Conservation (phyloP, 306 rosid genomes). For the Amphicarpaea edgeworthii region DNA sequence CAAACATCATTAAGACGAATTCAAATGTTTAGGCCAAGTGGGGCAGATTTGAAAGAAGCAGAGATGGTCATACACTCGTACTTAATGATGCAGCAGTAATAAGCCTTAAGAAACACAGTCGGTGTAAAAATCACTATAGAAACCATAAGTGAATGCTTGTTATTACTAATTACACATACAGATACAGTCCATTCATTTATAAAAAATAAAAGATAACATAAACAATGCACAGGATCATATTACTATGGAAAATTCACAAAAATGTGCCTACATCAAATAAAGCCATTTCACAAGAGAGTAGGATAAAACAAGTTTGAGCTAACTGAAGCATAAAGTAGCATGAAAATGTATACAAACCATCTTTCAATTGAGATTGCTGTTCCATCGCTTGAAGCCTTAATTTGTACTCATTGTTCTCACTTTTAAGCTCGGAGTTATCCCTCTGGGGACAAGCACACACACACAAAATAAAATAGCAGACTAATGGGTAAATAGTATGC, state of each 20-base stretch:
- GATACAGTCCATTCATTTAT: not conserved
- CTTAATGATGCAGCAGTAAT: not conserved
- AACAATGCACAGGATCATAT: conserved; percentile 4
- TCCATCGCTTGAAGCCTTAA: conserved; percentile 77
- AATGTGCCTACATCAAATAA: conserved; percentile 5
- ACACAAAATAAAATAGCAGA: conserved; percentile 12
- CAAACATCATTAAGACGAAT: not conserved
- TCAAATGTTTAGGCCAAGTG: not conserved
- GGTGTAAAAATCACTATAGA: not conserved
- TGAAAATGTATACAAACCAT: conserved; percentile 55
- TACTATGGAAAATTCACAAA: not conserved
- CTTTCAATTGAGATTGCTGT: conserved; percentile 69
- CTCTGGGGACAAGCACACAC: conserved; percentile 50
- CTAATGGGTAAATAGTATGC: not conserved
- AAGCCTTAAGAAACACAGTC: not conserved
- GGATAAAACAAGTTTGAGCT: not conserved
- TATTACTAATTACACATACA: not conserved
- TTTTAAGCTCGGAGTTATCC: conserved; percentile 59
- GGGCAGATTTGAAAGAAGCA: not conserved
- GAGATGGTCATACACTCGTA: conserved; percentile 4
- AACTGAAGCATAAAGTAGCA: conserved; percentile 19
- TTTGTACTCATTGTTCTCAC: conserved; percentile 69
- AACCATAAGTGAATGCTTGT: too few relatives aligned
- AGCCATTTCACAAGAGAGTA: not conserved
- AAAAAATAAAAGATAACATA: not conserved